Conservation (phyloP, 768 basidiomycete species). For the Kwoniella dejecticola region DNA sequence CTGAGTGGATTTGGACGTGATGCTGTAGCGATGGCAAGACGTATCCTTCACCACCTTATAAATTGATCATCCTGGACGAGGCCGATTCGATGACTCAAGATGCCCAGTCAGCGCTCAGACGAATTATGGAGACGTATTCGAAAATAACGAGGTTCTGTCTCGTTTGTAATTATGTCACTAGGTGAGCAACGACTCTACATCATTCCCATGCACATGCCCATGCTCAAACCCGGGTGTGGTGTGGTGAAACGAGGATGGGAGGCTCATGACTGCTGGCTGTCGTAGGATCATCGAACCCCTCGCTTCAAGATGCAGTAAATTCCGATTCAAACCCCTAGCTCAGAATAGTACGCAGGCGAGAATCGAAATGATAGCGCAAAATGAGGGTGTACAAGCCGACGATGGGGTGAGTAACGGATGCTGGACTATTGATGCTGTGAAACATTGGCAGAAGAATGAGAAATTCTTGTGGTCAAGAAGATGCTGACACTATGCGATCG, state of each 20-base stretch:
- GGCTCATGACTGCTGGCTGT: slow-evolving; percentile 1
- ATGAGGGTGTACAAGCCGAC: slow-evolving; percentile 65
- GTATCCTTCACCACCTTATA: slow-evolving; percentile 97
- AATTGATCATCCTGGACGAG: slow-evolving; percentile 97
- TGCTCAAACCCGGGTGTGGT: neutral
- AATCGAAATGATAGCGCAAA: slow-evolving; percentile 74
- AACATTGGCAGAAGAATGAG: neutral
- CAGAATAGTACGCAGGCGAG: slow-evolving; percentile 71
- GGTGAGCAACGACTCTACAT: slow-evolving; percentile 60
- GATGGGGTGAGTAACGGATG: slow-evolving; percentile 52
- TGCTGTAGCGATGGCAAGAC: slow-evolving; percentile 60
- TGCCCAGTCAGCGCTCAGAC: slow-evolving; percentile 89
- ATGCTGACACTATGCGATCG: neutral
- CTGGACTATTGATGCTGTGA: no score
- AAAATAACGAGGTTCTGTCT: slow-evolving; percentile 96
- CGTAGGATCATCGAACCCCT: slow-evolving; percentile 94
- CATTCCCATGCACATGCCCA: no score
- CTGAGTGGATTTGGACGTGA: no score
- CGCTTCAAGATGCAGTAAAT: slow-evolving; percentile 98
- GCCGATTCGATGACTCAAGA: slow-evolving; percentile 99
- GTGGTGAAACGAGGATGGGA: neutral
- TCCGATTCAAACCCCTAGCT: slow-evolving; percentile 93
- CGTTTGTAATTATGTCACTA: slow-evolving; percentile 98
- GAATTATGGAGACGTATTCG: slow-evolving; percentile 99
- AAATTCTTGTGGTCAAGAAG: neutral